A percentile compares a stretch with the other conserved stretches of the same genome.
Evolutionary conservation across 1,284 basidiomycete genomes (phyloP).

Genomic region (Sphagnurus paluster): DNA sequence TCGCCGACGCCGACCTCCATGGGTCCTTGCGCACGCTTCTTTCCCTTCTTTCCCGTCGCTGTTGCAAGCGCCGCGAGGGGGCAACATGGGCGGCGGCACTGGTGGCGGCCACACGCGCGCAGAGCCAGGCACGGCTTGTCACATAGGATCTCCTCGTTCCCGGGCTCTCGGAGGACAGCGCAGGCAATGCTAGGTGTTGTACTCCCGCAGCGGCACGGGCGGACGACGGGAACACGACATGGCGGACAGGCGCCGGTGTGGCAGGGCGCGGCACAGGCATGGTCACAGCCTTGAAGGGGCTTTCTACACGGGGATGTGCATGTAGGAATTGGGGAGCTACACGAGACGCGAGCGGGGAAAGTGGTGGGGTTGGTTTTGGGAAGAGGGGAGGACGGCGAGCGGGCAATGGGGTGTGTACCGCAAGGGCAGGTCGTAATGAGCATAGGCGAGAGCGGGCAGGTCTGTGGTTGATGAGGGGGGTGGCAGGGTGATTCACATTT

Average conservation of each 20-base stretch:
- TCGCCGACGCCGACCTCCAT: conserved; percentile 37
- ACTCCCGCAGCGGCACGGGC: conserved; percentile 81
- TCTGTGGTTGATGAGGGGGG: conserved; percentile 57
- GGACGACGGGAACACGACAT: conserved; percentile 64
- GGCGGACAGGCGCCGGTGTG: conserved; percentile 75
- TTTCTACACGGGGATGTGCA: conserved; percentile 73
- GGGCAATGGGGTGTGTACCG: conserved; percentile 61
- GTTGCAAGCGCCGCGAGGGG: conserved; percentile 76
- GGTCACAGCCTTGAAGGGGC: conserved; percentile 60
- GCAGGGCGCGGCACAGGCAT: conserved; percentile 60
- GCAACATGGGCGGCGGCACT: conserved; percentile 82
- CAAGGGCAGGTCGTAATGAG: conserved; percentile 79
- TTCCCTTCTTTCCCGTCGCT: conserved; percentile 58
- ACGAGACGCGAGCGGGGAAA: conserved; percentile 55
- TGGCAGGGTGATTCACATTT: conserved; percentile 71
- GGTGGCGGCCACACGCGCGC: conserved; percentile 79
- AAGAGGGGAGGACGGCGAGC: conserved; percentile 26
- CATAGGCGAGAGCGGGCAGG: conserved; percentile 75
- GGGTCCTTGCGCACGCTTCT: conserved; percentile 45
- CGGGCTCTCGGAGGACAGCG: conserved; percentile 32
- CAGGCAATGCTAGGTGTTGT: conserved; percentile 57
- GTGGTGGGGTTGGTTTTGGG: conserved; percentile 25
- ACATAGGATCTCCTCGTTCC: conserved; percentile 63
- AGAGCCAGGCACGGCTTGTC: conserved; percentile 74
- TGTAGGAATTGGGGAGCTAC: conserved; percentile 77